Percentiles rank a stretch among this genome's conserved stretches.
These are phyloP conservation scores for Cutaneotrichosporon mucoides DNA, from an alignment of 1,284 basidiomycete genomes.

Conservation along the genomic window DNA sequence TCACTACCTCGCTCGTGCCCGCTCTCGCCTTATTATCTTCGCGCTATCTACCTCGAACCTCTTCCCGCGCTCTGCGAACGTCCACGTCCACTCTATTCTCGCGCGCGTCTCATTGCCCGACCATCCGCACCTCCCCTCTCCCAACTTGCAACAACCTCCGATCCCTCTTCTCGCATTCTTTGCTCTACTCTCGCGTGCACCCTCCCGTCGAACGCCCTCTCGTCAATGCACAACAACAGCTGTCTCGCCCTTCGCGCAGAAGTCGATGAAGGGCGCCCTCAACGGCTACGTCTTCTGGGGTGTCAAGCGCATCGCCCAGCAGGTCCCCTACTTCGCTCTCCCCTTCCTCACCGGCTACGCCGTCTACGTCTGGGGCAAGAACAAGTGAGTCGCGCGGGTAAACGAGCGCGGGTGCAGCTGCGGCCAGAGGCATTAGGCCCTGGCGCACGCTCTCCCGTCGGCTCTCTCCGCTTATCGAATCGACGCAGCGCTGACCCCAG, in stretches of 20 bases:
- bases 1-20: background rate
- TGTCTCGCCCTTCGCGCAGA: constrained; percentile 74
- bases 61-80: background rate
- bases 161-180: background rate
- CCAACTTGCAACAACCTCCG: background rate
- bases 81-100: background rate
- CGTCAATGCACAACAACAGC: constrained; percentile 52
- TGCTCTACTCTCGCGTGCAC: background rate
- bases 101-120: background rate
- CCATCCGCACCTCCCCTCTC: background rate
- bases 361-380: constrained; percentile 77
- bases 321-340: constrained; percentile 73
- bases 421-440: too few relatives aligned
- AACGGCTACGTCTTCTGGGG: constrained; percentile 81
- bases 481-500: constrained; percentile 17
- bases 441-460: too few relatives aligned
- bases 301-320: constrained; percentile 67
- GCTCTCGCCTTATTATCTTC: background rate
- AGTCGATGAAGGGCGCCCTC: constrained; percentile 66
- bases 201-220: background rate
- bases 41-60: too few relatives aligned
- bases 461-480: too few relatives aligned
- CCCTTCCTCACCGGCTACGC: constrained; percentile 75
- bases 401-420: too few relatives aligned
- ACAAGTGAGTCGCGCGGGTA: constrained; percentile 44